Conservation (phyloP, 129 eudicot species). For the Pulicaria dysenterica region DNA sequence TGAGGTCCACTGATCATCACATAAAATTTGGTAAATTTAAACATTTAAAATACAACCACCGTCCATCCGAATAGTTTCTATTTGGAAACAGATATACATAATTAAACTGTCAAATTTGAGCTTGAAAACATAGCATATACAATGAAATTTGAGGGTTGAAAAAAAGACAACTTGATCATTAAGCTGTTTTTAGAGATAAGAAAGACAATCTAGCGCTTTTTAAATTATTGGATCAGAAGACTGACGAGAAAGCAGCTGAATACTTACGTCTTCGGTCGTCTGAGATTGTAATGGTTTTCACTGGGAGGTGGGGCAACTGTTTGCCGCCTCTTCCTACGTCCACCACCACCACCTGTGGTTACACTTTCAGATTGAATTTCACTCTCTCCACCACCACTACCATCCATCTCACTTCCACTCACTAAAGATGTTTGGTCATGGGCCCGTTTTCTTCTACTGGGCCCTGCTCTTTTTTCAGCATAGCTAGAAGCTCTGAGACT, state of each 20-base stretch:
- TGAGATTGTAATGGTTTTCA: conserved; percentile 75
- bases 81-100: background rate
- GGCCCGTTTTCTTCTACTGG: conserved; percentile 52
- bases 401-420: conserved; percentile 59
- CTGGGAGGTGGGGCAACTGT: conserved; percentile 56
- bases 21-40: conserved; percentile 10
- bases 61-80: background rate
- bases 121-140: background rate
- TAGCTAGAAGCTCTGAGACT: conserved; percentile 43
- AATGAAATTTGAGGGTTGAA: background rate
- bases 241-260: background rate
- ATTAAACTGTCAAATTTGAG: background rate
- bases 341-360: conserved; percentile 47
- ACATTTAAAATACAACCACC: background rate
- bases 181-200: background rate
- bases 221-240: conserved; percentile 1
- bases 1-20: conserved; percentile 48
- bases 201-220: background rate
- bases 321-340: conserved; percentile 75
- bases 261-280: conserved; percentile 83
- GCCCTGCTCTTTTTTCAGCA: conserved; percentile 40
- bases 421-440: conserved; percentile 50
- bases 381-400: conserved; percentile 40
- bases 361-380: conserved; percentile 80
- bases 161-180: background rate